phyloP scores from a whole-genome alignment of 768 basidiomycete species.

The Lentinula detonsa region DNA sequence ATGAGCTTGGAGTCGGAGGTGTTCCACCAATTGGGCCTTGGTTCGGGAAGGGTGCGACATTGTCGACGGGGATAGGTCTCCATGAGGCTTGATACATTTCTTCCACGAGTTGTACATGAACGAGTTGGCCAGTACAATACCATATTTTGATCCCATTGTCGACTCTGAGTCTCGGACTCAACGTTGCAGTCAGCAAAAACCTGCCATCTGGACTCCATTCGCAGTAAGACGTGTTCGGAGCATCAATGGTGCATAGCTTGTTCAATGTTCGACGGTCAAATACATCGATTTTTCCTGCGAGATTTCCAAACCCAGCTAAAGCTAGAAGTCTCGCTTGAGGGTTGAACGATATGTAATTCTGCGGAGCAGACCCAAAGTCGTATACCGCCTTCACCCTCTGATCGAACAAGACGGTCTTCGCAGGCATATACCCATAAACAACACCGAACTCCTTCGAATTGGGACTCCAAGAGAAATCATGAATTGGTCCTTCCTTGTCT shows the following conservation, averaged over 20 bases:
- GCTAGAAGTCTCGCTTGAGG: constrained; percentile 86
- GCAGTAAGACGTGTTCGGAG: constrained; percentile 90
- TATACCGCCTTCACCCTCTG: constrained; percentile 81
- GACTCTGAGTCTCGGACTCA: constrained; percentile 92
- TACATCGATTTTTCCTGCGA: constrained; percentile 90
- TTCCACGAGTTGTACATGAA: constrained; percentile 77
- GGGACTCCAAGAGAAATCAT: constrained; percentile 95
- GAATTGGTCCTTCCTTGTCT: constrained; percentile 97
- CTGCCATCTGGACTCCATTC: constrained; percentile 95
- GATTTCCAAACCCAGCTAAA: constrained; percentile 93
- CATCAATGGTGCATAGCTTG: constrained; percentile 77
- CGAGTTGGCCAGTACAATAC: constrained; percentile 85
- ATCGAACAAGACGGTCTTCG: constrained; percentile 89
- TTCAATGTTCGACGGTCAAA: constrained; percentile 82
- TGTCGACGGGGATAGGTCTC: constrained; percentile 69
- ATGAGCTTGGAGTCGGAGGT: constrained; percentile 60
- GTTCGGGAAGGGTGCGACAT: constrained; percentile 57
- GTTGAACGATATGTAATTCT: constrained; percentile 93
- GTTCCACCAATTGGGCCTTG: constrained; percentile 44
- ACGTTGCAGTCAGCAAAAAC: constrained; percentile 88
- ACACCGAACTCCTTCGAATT: constrained; percentile 96
- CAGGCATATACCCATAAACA: constrained; percentile 97
- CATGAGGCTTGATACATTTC: constrained; percentile 89
- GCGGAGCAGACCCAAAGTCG: constrained; percentile 86
- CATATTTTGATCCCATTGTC: constrained; percentile 97